These are phyloP conservation scores for Petrea volubilis DNA, from an alignment of 257 asterid species.

Conservation along the genomic window DNA sequence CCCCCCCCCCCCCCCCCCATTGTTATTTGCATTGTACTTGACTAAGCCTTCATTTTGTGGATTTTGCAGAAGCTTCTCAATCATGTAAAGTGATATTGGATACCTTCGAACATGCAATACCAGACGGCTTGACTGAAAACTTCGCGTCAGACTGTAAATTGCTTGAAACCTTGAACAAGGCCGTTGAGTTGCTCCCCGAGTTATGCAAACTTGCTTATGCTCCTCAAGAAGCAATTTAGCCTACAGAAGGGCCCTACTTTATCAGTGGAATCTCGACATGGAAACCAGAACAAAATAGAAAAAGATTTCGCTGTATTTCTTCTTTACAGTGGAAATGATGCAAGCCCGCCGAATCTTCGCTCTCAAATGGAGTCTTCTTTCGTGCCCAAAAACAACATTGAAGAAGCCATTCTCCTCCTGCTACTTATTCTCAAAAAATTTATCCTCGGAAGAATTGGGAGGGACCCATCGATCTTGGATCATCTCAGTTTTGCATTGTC, in stretches of 20 bases:
- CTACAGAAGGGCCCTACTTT: conserved; percentile 77
- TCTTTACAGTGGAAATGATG: conserved; percentile 80
- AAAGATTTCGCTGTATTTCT: conserved; percentile 77
- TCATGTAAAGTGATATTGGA: conserved; percentile 77
- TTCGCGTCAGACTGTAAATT: conserved; percentile 64
- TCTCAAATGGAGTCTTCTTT: conserved; percentile 73
- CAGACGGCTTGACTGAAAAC: conserved; percentile 68
- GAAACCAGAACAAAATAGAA: conserved; percentile 62
- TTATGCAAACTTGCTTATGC: conserved; percentile 57
- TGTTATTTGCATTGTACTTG: background rate
- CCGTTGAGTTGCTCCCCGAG: conserved; percentile 91
- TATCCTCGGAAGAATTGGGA: conserved; percentile 37
- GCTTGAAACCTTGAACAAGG: conserved; percentile 67
- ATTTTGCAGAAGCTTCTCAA: conserved; percentile 79
- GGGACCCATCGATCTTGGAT: conserved; percentile 81
- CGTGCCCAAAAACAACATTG: conserved; percentile 72
- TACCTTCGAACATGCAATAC: conserved; percentile 73
- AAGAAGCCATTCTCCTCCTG: conserved; percentile 83
- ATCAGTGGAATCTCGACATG: conserved; percentile 73
- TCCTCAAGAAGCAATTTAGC: conserved; percentile 73
- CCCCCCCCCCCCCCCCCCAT: background rate
- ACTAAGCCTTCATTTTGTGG: conserved; percentile 7
- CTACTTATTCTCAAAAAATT: conserved; percentile 54
- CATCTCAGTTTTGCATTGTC: conserved; percentile 80
- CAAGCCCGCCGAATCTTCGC: conserved; percentile 83